Percentiles rank a stretch among this genome's conserved stretches.
These are phyloP conservation scores for Cladosporium sp. DNA, from an alignment of 2,329 filamentous ascomycete species.

Conservation along the genomic window DNA sequence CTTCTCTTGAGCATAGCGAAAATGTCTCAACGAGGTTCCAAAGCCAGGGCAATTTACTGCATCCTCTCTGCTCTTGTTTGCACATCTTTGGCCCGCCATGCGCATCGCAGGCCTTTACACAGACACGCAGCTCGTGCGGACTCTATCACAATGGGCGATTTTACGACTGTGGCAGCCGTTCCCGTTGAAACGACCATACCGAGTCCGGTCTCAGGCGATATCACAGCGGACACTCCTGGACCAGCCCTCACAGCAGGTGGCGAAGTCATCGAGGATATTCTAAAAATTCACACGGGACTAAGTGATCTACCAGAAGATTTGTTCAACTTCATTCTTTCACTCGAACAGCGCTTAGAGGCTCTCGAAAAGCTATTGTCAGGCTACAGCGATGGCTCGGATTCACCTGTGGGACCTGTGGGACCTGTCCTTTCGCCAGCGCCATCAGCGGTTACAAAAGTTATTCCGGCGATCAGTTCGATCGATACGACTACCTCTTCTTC, in stretches of 20 bases:
- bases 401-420: slow-evolving; percentile 2
- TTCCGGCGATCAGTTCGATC: not conserved
- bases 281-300: slow-evolving; percentile 23
- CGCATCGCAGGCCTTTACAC: slow-evolving; percentile 1
- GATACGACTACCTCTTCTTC: not conserved
- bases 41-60: not conserved
- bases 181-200: not conserved
- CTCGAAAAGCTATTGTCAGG: slow-evolving; percentile 21
- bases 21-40: not conserved
- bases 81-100: slow-evolving; percentile 6
- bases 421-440: slow-evolving; percentile 9
- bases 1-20: not conserved
- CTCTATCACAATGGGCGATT: not conserved
- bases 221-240: not conserved
- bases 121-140: not conserved
- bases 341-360: slow-evolving; percentile 21
- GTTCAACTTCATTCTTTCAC: slow-evolving; percentile 21
- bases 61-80: not conserved
- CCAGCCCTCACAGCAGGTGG: slow-evolving; percentile 22
- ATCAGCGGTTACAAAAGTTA: not conserved
- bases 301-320: slow-evolving; percentile 24
- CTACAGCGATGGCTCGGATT: slow-evolving; percentile 7
- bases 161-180: not conserved
- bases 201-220: not conserved
- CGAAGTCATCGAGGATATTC: slow-evolving; percentile 24